Percentiles rank a stretch among this genome's conserved stretches.
Conservation (phyloP, 2,329 filamentous ascomycete genomes). For the Trichoderma sp. region DNA sequence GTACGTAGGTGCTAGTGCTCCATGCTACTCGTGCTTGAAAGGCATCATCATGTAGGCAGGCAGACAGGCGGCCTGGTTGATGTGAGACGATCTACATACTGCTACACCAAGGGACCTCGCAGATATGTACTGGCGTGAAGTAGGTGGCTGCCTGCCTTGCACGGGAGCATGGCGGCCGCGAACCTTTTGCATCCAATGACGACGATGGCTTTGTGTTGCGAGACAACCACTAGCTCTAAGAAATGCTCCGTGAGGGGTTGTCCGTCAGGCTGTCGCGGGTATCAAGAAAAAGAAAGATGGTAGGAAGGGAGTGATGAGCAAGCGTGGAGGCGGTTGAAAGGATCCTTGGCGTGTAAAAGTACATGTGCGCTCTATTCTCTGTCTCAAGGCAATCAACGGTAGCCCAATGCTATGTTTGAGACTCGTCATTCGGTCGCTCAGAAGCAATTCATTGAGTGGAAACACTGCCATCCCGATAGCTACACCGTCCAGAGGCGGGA, state of each 20-base stretch:
- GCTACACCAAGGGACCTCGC: background rate
- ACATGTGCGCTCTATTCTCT: background rate
- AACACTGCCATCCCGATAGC: background rate
- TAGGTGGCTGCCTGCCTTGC: background rate
- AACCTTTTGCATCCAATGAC: background rate
- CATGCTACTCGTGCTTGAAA: background rate
- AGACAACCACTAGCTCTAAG: constrained; percentile 8
- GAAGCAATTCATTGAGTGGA: background rate
- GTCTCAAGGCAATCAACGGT: background rate
- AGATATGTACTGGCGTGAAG: background rate
- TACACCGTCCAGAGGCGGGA: background rate
- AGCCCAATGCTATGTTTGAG: background rate
- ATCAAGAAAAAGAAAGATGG: constrained; percentile 19
- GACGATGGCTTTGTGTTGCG: constrained; percentile 15
- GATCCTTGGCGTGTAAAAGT: background rate
- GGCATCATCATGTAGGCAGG: constrained; percentile 14
- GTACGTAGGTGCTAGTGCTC: background rate
- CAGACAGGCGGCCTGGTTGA: background rate
- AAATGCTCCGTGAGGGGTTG: constrained; percentile 6
- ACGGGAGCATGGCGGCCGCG: background rate
- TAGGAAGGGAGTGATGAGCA: background rate
- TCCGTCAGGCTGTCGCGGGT: constrained; percentile 20
- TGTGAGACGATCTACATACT: constrained; percentile 4
- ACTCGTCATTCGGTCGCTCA: background rate
- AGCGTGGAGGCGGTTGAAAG: background rate